Conservation (phyloP, 1,284 basidiomycete genomes). For the Papiliotrema flavescens region DNA sequence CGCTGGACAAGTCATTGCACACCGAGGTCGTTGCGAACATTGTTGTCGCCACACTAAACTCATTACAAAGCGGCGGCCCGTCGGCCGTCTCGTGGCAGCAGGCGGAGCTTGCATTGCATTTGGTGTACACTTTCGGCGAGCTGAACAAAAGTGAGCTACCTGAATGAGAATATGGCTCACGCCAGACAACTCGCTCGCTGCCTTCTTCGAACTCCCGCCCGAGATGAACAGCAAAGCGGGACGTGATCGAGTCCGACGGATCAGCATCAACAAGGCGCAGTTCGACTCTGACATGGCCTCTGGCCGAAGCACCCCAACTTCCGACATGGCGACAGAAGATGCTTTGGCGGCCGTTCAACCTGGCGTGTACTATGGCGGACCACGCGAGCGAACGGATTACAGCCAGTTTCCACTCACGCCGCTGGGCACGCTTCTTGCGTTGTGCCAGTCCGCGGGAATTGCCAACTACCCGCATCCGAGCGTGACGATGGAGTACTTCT, state of each 20-base stretch:
- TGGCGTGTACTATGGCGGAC: slow-evolving; percentile 19
- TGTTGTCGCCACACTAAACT: slow-evolving; percentile 41
- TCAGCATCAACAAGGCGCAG: slow-evolving; percentile 26
- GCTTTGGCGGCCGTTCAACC: slow-evolving; percentile 6
- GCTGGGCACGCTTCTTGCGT: slow-evolving; percentile 84
- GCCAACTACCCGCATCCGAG: slow-evolving; percentile 78
- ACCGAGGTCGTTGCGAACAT: slow-evolving; percentile 48
- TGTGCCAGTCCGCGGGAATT: slow-evolving; percentile 78
- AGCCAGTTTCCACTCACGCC: slow-evolving; percentile 80
- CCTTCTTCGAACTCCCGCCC: slow-evolving; percentile 48
- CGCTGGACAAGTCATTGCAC: slow-evolving; percentile 57
- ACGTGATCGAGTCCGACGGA: slow-evolving; percentile 24
- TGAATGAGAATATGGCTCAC: neutral
- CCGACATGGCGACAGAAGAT: slow-evolving; percentile 13
- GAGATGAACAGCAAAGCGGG: slow-evolving; percentile 41
- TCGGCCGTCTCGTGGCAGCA: slow-evolving; percentile 78
- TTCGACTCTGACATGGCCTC: slow-evolving; percentile 31
- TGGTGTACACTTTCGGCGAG: slow-evolving; percentile 92
- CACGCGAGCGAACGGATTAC: slow-evolving; percentile 65
- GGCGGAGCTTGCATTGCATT: slow-evolving; percentile 85
- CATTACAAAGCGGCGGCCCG: slow-evolving; percentile 34
- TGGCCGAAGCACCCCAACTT: slow-evolving; percentile 36
- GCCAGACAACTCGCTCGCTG: slow-evolving; percentile 41
- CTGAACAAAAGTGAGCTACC: slow-evolving; percentile 55
- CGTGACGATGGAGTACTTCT: slow-evolving; percentile 92